These are phyloP conservation scores for Elsinoe perseae DNA, from an alignment of 2,329 filamentous ascomycete species.

Conservation along the genomic window DNA sequence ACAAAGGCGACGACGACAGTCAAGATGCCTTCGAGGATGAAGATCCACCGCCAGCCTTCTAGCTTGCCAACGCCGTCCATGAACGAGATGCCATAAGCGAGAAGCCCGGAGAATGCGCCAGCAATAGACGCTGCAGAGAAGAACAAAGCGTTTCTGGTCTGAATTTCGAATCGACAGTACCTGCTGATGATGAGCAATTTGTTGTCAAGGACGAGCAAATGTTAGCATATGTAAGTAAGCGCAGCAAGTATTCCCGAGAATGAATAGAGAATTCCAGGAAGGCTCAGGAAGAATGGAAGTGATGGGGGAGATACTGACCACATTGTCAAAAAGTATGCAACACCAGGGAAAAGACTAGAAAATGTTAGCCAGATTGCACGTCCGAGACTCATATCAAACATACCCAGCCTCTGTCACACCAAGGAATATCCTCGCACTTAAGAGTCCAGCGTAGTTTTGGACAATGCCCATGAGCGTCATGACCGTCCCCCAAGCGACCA, in stretches of 20 bases:
- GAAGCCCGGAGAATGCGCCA: conserved; percentile 46
- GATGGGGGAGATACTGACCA: conserved; percentile 10
- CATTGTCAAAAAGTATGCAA: conserved; percentile 19
- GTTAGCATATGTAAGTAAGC: not conserved
- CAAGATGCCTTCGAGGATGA: conserved; percentile 22
- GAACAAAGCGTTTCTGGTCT: conserved; percentile 41
- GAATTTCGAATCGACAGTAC: conserved; percentile 39
- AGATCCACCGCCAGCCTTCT: conserved; percentile 27
- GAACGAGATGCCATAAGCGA: conserved; percentile 38
- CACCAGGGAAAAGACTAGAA: conserved; percentile 21
- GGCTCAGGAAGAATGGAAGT: too few species aligned
- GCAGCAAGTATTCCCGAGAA: too few species aligned
- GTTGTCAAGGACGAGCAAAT: not conserved
- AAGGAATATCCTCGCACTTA: conserved; percentile 24
- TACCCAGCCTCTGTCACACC: conserved; percentile 48
- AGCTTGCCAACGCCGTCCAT: conserved; percentile 34
- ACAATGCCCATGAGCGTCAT: conserved; percentile 28
- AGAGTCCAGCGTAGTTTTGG: conserved; percentile 24
- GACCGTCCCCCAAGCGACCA: conserved; percentile 27
- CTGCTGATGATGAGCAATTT: conserved; percentile 29
- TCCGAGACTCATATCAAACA: not conserved
- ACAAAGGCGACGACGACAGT: conserved; percentile 37
- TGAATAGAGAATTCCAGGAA: not conserved
- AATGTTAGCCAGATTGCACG: not conserved
- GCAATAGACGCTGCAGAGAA: conserved; percentile 44